A percentile compares a stretch with the other conserved stretches of the same genome.
Conservation (phyloP, 2,329 filamentous ascomycete genomes). For the Grosmannia clavigera region DNA sequence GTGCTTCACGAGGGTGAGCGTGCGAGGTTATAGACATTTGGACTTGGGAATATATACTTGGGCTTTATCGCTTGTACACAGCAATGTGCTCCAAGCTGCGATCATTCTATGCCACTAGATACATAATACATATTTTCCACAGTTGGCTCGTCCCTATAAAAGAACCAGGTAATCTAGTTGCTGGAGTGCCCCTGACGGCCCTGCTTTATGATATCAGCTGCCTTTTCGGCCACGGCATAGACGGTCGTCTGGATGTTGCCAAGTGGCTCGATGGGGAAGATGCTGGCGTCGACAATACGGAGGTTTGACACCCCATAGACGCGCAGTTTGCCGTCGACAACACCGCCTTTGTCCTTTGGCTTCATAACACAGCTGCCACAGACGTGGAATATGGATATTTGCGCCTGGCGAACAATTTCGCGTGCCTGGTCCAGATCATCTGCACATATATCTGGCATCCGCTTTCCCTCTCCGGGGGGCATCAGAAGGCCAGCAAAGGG, state of each 20-base stretch:
- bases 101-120: too few species aligned
- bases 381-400: slow-evolving; percentile 32
- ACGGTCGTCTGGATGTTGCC: slow-evolving; percentile 9
- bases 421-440: neutral
- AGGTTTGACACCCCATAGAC: slow-evolving; percentile 5
- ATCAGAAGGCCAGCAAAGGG: slow-evolving; percentile 26
- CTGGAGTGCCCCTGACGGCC: neutral
- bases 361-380: slow-evolving; percentile 29
- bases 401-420: slow-evolving; percentile 1
- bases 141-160: too few species aligned
- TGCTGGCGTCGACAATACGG: slow-evolving; percentile 7
- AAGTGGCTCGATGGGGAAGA: slow-evolving; percentile 7
- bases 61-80: too few species aligned
- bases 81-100: too few species aligned
- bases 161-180: too few species aligned
- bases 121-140: too few species aligned
- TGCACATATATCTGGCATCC: slow-evolving; percentile 19
- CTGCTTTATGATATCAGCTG: slow-evolving; percentile 8
- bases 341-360: slow-evolving; percentile 4
- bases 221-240: slow-evolving; percentile 9
- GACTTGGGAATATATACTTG: too few species aligned
- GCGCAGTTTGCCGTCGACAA: slow-evolving; percentile 1
- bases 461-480: slow-evolving; percentile 20
- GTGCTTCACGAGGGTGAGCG: too few species aligned
- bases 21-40: too few species aligned